phyloP scores from a whole-genome alignment of 192 early-diverging fungal genomes.

The Chytriomyces sp. region DNA sequence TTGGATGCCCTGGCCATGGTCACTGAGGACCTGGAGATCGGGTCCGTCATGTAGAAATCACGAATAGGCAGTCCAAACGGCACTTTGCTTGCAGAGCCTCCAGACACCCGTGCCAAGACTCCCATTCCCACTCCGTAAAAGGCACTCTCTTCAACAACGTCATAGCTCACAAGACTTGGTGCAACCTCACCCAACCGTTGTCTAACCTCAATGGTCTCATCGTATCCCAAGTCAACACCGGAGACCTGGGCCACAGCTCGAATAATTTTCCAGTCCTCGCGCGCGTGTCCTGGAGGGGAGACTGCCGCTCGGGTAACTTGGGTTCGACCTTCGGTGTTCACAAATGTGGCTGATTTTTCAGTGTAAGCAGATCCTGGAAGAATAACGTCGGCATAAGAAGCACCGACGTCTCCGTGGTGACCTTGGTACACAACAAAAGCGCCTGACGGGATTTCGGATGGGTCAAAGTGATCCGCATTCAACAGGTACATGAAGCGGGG shows the following conservation, averaged over 20 bases:
- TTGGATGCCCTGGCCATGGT: conserved; percentile 97
- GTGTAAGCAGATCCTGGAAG: conserved; percentile 95
- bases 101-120: conserved; percentile 47
- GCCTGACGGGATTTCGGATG: conserved; percentile 78
- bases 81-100: conserved; percentile 35
- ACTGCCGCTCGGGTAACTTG: conserved; percentile 94
- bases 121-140: conserved; percentile 70
- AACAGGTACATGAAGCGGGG: conserved; percentile 89
- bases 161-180: conserved; percentile 80
- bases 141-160: conserved; percentile 58
- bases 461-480: conserved; percentile 83
- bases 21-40: conserved; percentile 86
- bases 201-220: conserved; percentile 82
- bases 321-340: conserved; percentile 96
- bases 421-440: conserved; percentile 99
- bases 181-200: conserved; percentile 85
- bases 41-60: conserved; percentile 96
- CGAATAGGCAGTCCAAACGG: conserved; percentile 70
- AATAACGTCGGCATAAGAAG: conserved; percentile 93
- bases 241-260: conserved; percentile 94
- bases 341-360: conserved; percentile 93
- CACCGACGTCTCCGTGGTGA: conserved; percentile 97
- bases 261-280: conserved; percentile 99
- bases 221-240: conserved; percentile 85
- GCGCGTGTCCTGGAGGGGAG: conserved; percentile 82